Conservation (phyloP, 2,329 filamentous ascomycete species). For the Aspergillus bombycis region DNA sequence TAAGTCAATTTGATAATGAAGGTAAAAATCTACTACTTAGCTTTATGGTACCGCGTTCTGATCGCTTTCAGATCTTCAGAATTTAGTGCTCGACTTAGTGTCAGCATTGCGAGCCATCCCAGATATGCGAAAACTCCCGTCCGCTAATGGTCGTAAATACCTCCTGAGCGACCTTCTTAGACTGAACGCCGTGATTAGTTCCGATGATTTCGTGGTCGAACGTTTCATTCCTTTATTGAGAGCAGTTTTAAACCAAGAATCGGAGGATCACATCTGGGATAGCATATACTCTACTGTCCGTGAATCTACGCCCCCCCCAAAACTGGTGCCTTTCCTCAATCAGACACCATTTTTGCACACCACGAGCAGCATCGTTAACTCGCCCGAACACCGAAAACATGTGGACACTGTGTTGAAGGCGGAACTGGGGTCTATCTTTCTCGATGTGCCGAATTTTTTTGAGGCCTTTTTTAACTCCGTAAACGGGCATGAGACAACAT, state of each 20-base stretch:
- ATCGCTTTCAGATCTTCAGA: conserved; percentile 6
- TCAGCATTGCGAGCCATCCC: conserved; percentile 13
- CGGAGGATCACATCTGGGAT: conserved; percentile 25
- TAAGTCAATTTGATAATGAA: neutral
- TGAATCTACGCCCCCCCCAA: conserved; percentile 26
- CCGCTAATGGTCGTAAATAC: conserved; percentile 13
- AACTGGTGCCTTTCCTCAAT: conserved; percentile 22
- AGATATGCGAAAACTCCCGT: conserved; percentile 18
- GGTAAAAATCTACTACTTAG: neutral
- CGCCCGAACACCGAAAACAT: conserved; percentile 30
- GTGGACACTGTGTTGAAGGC: conserved; percentile 30
- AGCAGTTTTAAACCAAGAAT: conserved; percentile 14
- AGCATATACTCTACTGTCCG: conserved; percentile 19
- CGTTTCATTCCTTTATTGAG: conserved; percentile 24
- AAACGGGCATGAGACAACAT: conserved; percentile 22
- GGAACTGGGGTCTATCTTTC: conserved; percentile 30
- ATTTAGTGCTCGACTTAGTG: conserved; percentile 4
- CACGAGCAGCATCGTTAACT: conserved; percentile 33
- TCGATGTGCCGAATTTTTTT: conserved; percentile 29
- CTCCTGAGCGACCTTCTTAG: conserved; percentile 21
- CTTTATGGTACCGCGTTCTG: neutral
- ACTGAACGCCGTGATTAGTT: conserved; percentile 16
- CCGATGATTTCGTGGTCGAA: conserved; percentile 16
- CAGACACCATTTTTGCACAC: conserved; percentile 28
- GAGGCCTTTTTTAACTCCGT: conserved; percentile 30